These are phyloP conservation scores for Solidago caesia DNA, from an alignment of 129 eudicot genomes.

Conservation along the genomic window DNA sequence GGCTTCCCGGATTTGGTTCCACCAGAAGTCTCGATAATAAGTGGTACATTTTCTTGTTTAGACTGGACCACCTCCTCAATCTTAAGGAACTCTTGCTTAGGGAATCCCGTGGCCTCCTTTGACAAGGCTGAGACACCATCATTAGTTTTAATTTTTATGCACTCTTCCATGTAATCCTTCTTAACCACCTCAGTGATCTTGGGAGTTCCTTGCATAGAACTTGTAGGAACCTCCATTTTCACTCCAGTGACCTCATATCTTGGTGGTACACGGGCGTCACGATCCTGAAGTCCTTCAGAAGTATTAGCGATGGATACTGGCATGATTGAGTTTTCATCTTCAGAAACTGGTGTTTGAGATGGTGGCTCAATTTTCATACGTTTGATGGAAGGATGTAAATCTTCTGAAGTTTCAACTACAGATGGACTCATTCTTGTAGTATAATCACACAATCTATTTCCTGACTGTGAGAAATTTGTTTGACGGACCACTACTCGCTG, in stretches of 20 bases:
- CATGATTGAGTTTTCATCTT: conserved; percentile 33
- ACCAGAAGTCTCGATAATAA: conserved; percentile 45
- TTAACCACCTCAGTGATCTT: conserved; percentile 34
- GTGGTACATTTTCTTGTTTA: conserved; percentile 46
- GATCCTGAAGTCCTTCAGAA: conserved; percentile 40
- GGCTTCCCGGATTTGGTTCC: conserved; percentile 92
- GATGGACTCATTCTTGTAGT: conserved; percentile 33
- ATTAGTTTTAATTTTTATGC: conserved; percentile 17
- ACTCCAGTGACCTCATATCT: conserved; percentile 54
- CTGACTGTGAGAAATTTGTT: conserved; percentile 41
- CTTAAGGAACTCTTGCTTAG: conserved; percentile 43
- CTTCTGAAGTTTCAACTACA: conserved; percentile 49
- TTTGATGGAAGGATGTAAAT: conserved; percentile 64
- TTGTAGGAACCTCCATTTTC: conserved; percentile 44
- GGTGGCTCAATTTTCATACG: conserved; percentile 70
- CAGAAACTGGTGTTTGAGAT: conserved; percentile 38
- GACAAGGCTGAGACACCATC: conserved; percentile 35
- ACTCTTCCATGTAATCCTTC: conserved; percentile 39
- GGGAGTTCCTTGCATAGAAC: conserved; percentile 40
- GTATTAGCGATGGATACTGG: conserved; percentile 40
- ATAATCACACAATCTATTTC: conserved; percentile 32
- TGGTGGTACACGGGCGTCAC: conserved; percentile 31
- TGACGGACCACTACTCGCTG: conserved; percentile 40
- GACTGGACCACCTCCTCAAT: conserved; percentile 48
- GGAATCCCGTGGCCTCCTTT: conserved; percentile 37